Evolutionary conservation across 768 basidiomycete genomes (phyloP).

Genomic region (Tulasnella sp.): DNA sequence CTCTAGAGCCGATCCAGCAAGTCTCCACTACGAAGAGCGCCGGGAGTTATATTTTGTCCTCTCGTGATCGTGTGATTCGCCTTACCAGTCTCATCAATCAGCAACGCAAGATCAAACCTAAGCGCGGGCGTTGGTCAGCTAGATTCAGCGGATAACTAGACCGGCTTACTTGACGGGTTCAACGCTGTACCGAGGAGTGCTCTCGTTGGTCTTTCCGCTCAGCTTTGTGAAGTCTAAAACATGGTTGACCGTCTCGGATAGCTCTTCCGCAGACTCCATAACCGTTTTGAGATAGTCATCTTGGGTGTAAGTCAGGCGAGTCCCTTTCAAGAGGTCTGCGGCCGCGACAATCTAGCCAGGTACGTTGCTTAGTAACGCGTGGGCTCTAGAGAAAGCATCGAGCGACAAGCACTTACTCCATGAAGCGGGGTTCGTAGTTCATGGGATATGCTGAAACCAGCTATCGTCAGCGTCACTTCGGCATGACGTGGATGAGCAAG

Average conservation of each 20-base stretch:
- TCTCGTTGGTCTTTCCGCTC: slow-evolving; percentile 76
- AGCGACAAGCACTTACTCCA: slow-evolving; percentile 52
- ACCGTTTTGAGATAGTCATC: slow-evolving; percentile 86
- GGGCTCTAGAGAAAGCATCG: not conserved
- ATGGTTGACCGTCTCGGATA: slow-evolving; percentile 95
- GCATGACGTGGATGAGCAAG: not conserved
- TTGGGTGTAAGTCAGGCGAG: slow-evolving; percentile 74
- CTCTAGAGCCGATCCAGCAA: slow-evolving; percentile 89
- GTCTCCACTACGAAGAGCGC: slow-evolving; percentile 59
- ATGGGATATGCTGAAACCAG: slow-evolving; percentile 66
- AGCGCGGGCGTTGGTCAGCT: not conserved
- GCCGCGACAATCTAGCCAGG: slow-evolving; percentile 71
- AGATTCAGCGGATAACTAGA: not conserved
- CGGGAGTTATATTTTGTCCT: not conserved
- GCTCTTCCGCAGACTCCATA: slow-evolving; percentile 89
- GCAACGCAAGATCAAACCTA: slow-evolving; percentile 70
- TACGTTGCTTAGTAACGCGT: slow-evolving; percentile 21
- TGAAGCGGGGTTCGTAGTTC: slow-evolving; percentile 84
- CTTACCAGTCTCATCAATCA: slow-evolving; percentile 68
- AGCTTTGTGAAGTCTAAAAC: slow-evolving; percentile 95
- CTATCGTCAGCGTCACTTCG: not conserved
- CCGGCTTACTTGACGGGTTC: slow-evolving; percentile 55
- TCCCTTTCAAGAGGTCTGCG: slow-evolving; percentile 85
- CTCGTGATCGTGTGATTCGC: not conserved
- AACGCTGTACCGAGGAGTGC: slow-evolving; percentile 73